phyloP scores from a whole-genome alignment of 495 filamentous ascomycete genomes.

The Aspergillus incahuasiensis region DNA sequence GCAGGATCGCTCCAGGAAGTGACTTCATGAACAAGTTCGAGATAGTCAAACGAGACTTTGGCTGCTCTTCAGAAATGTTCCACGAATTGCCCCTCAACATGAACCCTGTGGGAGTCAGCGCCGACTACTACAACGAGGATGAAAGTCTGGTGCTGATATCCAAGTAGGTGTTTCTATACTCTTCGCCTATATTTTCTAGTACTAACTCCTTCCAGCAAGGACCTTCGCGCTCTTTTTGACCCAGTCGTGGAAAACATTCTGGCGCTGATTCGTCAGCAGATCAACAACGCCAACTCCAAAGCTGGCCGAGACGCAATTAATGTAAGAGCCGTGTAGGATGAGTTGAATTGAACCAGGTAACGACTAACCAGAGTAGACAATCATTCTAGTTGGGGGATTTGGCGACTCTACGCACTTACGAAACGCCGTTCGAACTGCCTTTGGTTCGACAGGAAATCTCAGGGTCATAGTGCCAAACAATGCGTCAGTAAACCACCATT shows the following conservation, averaged over 20 bases:
- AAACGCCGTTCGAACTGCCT: conserved; percentile 25
- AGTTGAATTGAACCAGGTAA: no score
- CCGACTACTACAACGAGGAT: conserved; percentile 4
- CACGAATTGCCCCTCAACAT: conserved; percentile 7
- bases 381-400: conserved; percentile 65
- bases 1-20: conserved; percentile 18
- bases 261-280: conserved; percentile 37
- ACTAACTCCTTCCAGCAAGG: conserved; percentile 6
- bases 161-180: no score
- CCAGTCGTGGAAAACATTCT: conserved; percentile 55
- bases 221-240: conserved; percentile 48
- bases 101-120: not conserved
- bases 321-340: no score
- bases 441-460: conserved; percentile 30
- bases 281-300: conserved; percentile 24
- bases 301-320: not conserved
- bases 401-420: conserved; percentile 57
- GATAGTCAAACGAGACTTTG: conserved; percentile 19
- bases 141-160: conserved; percentile 2
- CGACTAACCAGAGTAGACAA: conserved; percentile 33
- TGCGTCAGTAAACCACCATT: conserved; percentile 2
- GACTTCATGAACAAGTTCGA: conserved; percentile 24
- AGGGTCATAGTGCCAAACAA: conserved; percentile 4
- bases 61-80: not conserved
- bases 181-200: no score